Evolutionary conservation across 2,329 filamentous ascomycete species (phyloP), one percentile per base, ranked within the genome.

Genomic region (Sporothrix pallida): DNA sequence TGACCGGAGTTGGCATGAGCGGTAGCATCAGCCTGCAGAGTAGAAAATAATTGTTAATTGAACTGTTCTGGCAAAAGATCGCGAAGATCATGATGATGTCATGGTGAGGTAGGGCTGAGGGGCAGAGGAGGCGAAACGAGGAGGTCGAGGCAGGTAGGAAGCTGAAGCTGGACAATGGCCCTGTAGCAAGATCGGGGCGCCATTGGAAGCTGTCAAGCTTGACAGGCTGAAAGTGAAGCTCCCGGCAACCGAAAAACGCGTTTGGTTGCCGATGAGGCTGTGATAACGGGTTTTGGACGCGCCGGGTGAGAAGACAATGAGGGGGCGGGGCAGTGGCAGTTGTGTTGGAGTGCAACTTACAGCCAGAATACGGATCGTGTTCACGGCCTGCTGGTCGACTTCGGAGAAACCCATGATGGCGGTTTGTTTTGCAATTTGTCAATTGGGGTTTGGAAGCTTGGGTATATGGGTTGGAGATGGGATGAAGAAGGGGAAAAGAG

Each of bases 361-460:
- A 83, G 96, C 95, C 80, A 99, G 90, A 82, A 94, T 86, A 84
- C 96, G 93, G 88, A 99, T 98, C 84, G 95, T 97, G 92, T 98
- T 98, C 87, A 99, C 94, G 82, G 94, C 93, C 86, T 94, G 90
- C 88, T 92, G 87, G 84, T 99, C 96, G 82, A 91, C 84, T 81
- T 98, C 93, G 83, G 89, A 88, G 89, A 93, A 98, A 84, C 91
- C 91, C 95, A 98, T 98, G 84, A 82, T 90, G 84, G 82, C 84
- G 82, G 76, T 77, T 75, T 48, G 50, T 42, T 44, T 48, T 75
- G 76, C 69, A 72, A 23, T 31, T 31, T 58, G 65, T 69, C 44
- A 62, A 63, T 46, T 71, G 65, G 69, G 31, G 44, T 31, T 15
- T 70, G 20, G 31, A 23, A 74, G 52, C 70, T 69, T 37, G 52